phyloP scores from a whole-genome alignment of 768 basidiomycete genomes.

The Boletus speciosus region DNA sequence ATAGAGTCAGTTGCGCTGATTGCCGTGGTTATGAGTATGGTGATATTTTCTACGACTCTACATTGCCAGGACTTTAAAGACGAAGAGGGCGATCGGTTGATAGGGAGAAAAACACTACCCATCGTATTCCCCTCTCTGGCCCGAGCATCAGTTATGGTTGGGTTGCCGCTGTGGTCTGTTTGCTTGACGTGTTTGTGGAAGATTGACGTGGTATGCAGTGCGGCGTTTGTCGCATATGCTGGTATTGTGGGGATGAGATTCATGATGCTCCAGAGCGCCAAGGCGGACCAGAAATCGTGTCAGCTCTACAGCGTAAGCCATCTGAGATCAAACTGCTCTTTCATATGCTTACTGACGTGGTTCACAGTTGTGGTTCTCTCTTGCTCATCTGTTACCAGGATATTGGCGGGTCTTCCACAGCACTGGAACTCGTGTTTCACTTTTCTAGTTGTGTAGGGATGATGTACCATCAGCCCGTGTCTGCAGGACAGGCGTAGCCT shows the following conservation, averaged over 20 bases:
- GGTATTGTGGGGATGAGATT: slow-evolving; percentile 25
- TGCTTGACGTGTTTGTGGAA: slow-evolving; percentile 26
- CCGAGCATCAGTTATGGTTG: slow-evolving; percentile 25
- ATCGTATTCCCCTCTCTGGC: slow-evolving; percentile 38
- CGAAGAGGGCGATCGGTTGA: slow-evolving; percentile 38
- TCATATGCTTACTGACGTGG: neutral
- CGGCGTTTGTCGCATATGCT: slow-evolving; percentile 25
- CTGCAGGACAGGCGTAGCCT: slow-evolving; percentile 6
- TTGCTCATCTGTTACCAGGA: slow-evolving; percentile 29
- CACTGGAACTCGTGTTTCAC: slow-evolving; percentile 6
- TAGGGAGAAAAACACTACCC: slow-evolving; percentile 42
- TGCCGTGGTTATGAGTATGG: slow-evolving; percentile 30
- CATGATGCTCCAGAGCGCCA: slow-evolving; percentile 17
- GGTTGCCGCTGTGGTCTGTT: slow-evolving; percentile 30
- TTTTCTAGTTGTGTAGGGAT: slow-evolving; percentile 1
- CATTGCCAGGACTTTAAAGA: slow-evolving; percentile 39
- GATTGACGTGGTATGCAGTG: slow-evolving; percentile 26
- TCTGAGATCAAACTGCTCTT: neutral
- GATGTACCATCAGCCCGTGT: slow-evolving; percentile 8
- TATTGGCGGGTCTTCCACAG: slow-evolving; percentile 29
- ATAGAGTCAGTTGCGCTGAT: slow-evolving; percentile 26
- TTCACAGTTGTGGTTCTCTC: slow-evolving; percentile 30
- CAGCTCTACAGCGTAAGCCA: slow-evolving; percentile 30
- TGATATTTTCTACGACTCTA: slow-evolving; percentile 37
- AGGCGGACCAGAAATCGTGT: slow-evolving; percentile 29